Base-by-base conservation (phyloP, 1,284 basidiomycete genomes). In the Malassezia vespertilionis region DNA sequence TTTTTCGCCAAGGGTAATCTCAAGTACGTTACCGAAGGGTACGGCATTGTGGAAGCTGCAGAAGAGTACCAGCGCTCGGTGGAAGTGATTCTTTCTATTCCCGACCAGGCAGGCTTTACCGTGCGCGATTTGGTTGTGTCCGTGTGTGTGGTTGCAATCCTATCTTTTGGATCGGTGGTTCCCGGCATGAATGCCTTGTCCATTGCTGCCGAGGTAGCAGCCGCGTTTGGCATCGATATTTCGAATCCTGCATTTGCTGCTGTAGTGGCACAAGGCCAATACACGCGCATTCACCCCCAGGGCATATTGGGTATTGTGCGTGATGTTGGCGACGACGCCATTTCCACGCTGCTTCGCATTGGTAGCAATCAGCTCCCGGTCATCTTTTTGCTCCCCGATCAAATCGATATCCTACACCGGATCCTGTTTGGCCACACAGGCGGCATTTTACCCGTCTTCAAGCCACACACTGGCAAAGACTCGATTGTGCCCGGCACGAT, bases 1-100 rank as follows among this genome's bases (percentile, higher is more conserved):
- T 71, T 75, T 38, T 74, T 74, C 54, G 74, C 74, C 23, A 71
- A 72, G 49, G 75, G 73, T 11, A 76, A 74, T 46, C 57, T 75
- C 17, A 71, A 71, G 31, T 65, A 68, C 27, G 68, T 71, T 6
- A 17, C 65, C 28, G 54, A 54, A 2, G 53, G 59, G 7, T 33
- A 60, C 5, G 58, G 59, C 14, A 26, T 56, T 2, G 61, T 58
- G 12, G 50, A 59, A 14, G 55, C 63, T 48, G 46, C 52, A 52
- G 58, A 37, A 60, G 76, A 76, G 41, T 74, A 73, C 41, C 63
- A 70, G 55, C 72, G 71, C 40, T 71, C 72, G 3, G 53, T 74
- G 18, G 64, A 68, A 36, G 40, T 68, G 23, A 53, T 58, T 20
- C 31, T 68, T 12, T 63, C 65, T 1, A 42, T 54, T 3, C 52